These are phyloP conservation scores for Durio zibethinus DNA, from an alignment of 345 rosid genomes.

Conservation along the genomic window DNA sequence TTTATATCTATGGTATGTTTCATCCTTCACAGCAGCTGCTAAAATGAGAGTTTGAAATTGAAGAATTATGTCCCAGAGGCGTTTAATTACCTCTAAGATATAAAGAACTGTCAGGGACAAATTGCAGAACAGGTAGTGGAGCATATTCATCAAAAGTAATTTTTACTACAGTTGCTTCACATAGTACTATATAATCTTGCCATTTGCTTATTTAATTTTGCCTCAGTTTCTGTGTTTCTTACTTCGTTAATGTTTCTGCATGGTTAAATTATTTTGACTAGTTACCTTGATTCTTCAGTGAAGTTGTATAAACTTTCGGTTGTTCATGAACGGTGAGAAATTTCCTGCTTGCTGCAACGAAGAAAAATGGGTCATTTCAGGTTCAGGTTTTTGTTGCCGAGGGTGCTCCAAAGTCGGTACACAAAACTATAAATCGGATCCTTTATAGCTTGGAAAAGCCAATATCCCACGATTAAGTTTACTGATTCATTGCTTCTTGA, in stretches of 20 bases:
- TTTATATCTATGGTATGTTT: background rate
- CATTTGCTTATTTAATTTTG: background rate
- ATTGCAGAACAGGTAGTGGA: conserved; percentile 63
- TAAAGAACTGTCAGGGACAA: conserved; percentile 50
- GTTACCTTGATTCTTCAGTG: conserved; percentile 35
- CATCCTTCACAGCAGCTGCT: conserved; percentile 42
- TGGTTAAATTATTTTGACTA: background rate
- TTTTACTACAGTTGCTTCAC: background rate
- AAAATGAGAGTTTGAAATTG: conserved; percentile 42
- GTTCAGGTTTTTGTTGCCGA: conserved; percentile 55
- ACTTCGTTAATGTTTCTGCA: background rate
- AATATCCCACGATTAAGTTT: background rate
- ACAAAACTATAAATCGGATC: background rate
- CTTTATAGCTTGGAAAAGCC: background rate
- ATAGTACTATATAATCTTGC: background rate
- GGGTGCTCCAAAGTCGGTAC: conserved; percentile 57
- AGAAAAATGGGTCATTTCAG: conserved; percentile 49
- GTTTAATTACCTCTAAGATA: conserved; percentile 54
- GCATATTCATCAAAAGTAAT: conserved; percentile 65
- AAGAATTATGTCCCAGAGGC: conserved; percentile 55
- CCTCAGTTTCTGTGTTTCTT: background rate
- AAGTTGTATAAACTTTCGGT: conserved; percentile 55
- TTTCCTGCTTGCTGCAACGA: conserved; percentile 54
- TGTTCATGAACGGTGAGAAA: conserved; percentile 50
- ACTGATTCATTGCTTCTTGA: conserved; percentile 4